Base-by-base conservation (phyloP, 1,139 yeast species). In the Scheffersomyces cryptocercus region DNA sequence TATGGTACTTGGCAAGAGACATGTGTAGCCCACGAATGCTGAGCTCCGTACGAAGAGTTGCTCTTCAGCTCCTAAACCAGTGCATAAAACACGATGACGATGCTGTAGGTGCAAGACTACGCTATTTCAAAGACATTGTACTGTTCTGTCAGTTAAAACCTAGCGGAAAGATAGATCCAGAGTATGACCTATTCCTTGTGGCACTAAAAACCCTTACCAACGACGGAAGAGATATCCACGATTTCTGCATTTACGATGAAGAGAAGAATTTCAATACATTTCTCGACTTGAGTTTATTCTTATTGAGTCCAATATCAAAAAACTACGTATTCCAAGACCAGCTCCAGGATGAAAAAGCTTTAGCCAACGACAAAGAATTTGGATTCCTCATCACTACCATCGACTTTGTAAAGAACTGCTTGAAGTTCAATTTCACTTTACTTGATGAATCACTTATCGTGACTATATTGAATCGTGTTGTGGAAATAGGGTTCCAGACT, bases 1-100 rank as follows among this genome's bases (percentile, higher is more conserved):
- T 88, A 3, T 88, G 97, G 97, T 82, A 84, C 56, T 65, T 82
- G 44, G 84, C 85, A 0, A 68, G 81, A 50, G 82, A 78, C 45
- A 66, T 85, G 62, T 73, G 86, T 40, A 70, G 71, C 7, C 68
- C 70, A 33, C 24, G 35, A n/a, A 31, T 31, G 35, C 35, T 31
- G 35, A 64, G 70, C 3, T 54, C 69, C 2, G 74, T 79, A 20
- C 70, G 95, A 38, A 63, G 78, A 33, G 76, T 79, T 1, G 84
- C 83, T 0, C 59, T 88, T 28, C 61, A 70, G 16, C 66, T 88
- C 37, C 63, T 87, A 61, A 62, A 67, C 13, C 72, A 75, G 38
- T 84, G 95, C 59, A 77, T 86, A 9, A 61, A 63, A 31, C 71
- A 73, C 38, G 84, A 82, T 49, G 83, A 79, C 33, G 56, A 70